These are phyloP conservation scores for Pythium sukuiense DNA, from an alignment of 352 stramenopile species.

Conservation along the genomic window DNA sequence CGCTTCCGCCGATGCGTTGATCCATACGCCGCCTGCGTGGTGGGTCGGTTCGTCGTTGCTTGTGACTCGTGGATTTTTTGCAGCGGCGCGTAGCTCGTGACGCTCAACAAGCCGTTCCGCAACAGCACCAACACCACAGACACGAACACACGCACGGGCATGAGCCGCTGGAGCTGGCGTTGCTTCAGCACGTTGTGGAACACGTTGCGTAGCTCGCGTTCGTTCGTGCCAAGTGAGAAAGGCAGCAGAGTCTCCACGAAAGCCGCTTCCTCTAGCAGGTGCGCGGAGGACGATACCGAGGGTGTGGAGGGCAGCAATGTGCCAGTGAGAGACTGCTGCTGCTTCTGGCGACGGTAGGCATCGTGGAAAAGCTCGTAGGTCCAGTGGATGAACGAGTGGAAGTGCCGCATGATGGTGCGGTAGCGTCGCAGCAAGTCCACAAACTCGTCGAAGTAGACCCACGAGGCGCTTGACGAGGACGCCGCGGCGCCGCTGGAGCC, in stretches of 20 bases:
- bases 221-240: slow-evolving; percentile 45
- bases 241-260: slow-evolving; percentile 50
- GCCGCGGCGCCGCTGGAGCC: not conserved
- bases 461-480: slow-evolving; percentile 13
- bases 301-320: not conserved
- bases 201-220: slow-evolving; percentile 61
- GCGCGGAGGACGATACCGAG: not conserved
- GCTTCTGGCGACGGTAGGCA: slow-evolving; percentile 19
- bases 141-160: slow-evolving; percentile 64
- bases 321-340: slow-evolving; percentile 6
- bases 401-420: slow-evolving; percentile 58
- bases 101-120: slow-evolving; percentile 55
- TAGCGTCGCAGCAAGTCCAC: slow-evolving; percentile 63
- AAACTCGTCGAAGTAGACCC: slow-evolving; percentile 61
- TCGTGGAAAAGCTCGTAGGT: slow-evolving; percentile 51
- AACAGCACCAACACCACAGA: slow-evolving; percentile 64
- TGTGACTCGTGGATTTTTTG: slow-evolving; percentile 11
- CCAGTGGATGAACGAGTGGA: slow-evolving; percentile 63
- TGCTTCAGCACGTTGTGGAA: slow-evolving; percentile 71
- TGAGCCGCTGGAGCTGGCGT: slow-evolving; percentile 44
- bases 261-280: slow-evolving; percentile 41
- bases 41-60: not conserved
- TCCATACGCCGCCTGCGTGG: slow-evolving; percentile 5
- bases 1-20: slow-evolving; percentile 31
- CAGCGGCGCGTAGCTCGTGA: slow-evolving; percentile 48